Percentiles rank a stretch among this genome's conserved stretches.
These are phyloP conservation scores for Poronia punctata DNA, from an alignment of 495 filamentous ascomycete species.

Conservation along the genomic window DNA sequence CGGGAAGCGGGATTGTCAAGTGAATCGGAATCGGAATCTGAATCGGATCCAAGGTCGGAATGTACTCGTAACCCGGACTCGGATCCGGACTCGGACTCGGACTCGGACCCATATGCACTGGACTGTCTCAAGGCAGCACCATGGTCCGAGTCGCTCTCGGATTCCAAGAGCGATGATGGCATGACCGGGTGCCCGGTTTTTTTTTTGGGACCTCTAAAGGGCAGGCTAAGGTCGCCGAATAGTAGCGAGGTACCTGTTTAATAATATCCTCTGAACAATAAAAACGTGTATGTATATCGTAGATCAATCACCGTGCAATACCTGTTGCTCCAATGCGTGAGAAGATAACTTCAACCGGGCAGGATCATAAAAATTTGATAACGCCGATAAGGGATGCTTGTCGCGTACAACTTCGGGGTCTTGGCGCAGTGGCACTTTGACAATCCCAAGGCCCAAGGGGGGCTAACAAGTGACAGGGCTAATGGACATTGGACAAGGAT, in stretches of 20 bases:
- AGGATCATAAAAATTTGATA: conserved; percentile 11
- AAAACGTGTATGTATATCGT: no score
- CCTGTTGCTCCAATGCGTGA: no score
- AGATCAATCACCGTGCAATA: no score
- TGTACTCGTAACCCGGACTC: conserved; percentile 19
- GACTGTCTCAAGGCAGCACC: conserved; percentile 9
- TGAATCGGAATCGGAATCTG: conserved; percentile 32
- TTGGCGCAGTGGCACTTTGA: no score
- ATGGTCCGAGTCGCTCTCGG: conserved; percentile 9
- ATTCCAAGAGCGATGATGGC: conserved; percentile 1
- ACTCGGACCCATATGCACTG: conserved; percentile 13
- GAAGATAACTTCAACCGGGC: no score
- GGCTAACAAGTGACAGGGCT: no score
- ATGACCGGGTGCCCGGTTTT: conserved; percentile 8
- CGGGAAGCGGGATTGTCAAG: conserved; percentile 40
- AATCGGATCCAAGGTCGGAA: conserved; percentile 15
- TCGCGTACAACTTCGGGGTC: no score
- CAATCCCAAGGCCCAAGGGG: no score
- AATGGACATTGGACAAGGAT: no score
- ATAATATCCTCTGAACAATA: conserved; percentile 8
- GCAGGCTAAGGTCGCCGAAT: conserved; percentile 4
- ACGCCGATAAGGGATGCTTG: conserved; percentile 5
- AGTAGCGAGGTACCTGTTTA: conserved; percentile 5
- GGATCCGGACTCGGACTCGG: conserved; percentile 18
- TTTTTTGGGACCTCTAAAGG: no score